A percentile compares a stretch with the other conserved stretches of the same genome.
These are phyloP conservation scores for Aspergillus brunneoviolaceus DNA, from an alignment of 2,329 filamentous ascomycete species.

Conservation along the genomic window DNA sequence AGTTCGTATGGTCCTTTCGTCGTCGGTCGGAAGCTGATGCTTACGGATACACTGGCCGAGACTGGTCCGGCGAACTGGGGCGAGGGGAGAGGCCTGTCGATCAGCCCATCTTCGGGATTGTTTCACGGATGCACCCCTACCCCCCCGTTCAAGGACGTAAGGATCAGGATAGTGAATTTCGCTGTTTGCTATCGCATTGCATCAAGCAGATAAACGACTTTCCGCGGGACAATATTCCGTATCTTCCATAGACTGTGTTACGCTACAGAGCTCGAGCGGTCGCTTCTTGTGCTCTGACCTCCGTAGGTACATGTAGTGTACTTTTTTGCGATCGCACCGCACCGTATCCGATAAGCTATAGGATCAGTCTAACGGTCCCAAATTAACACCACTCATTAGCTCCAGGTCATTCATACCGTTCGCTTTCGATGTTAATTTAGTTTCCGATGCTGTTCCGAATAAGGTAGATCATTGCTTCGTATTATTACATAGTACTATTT, in stretches of 20 bases:
- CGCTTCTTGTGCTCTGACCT: not conserved
- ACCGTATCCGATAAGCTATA: not conserved
- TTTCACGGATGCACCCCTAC: not conserved
- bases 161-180: not conserved
- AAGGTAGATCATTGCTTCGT: not conserved
- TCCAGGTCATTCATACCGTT: not conserved
- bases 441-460: not conserved
- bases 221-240: not conserved
- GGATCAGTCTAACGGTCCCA: not conserved
- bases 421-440: not conserved
- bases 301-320: not conserved
- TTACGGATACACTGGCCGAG: not conserved
- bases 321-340: not conserved
- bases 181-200: not conserved
- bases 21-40: not conserved
- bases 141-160: not conserved
- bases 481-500: not conserved
- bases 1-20: not conserved
- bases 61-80: not conserved
- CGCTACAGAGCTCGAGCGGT: not conserved
- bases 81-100: not conserved
- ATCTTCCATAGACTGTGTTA: not conserved
- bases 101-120: not conserved
- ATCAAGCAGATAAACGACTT: not conserved
- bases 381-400: not conserved